phyloP scores from a whole-genome alignment of 1,139 yeast species.

The Protomyces inouyei region DNA sequence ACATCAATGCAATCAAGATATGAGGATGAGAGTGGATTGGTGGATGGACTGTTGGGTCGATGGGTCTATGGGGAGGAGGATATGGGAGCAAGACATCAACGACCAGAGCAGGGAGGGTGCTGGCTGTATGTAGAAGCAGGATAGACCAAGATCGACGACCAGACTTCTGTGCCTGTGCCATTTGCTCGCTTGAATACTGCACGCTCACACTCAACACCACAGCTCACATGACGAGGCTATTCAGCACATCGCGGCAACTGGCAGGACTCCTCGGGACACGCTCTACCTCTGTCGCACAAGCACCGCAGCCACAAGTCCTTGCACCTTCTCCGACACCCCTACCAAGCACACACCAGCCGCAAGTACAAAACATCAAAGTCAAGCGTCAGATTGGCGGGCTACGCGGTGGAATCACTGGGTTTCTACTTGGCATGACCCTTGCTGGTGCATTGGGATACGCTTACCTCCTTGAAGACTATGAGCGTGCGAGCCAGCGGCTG shows the following conservation, averaged over 20 bases:
- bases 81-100: too few species aligned
- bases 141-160: too few species aligned
- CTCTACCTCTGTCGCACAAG: neutral
- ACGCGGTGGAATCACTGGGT: conserved; percentile 27
- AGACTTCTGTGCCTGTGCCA: too few species aligned
- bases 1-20: conserved; percentile 57
- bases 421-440: conserved; percentile 27
- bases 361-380: conserved; percentile 16
- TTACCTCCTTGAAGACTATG: conserved; percentile 27
- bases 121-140: too few species aligned
- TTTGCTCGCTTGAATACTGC: too few species aligned
- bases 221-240: neutral
- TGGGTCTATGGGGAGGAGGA: too few species aligned
- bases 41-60: too few species aligned
- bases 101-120: too few species aligned
- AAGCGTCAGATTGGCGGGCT: conserved; percentile 23
- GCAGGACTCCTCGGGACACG: neutral
- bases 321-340: conserved; percentile 19
- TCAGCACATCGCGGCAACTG: neutral
- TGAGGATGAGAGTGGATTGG: neutral
- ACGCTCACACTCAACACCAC: too few species aligned
- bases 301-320: conserved; percentile 7
- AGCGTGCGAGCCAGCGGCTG: conserved; percentile 16
- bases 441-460: conserved; percentile 26
- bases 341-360: conserved; percentile 9